Evolutionary conservation across 176 grass and related monocot genomes (phyloP).

Genomic region (Aegilops bicornis): DNA sequence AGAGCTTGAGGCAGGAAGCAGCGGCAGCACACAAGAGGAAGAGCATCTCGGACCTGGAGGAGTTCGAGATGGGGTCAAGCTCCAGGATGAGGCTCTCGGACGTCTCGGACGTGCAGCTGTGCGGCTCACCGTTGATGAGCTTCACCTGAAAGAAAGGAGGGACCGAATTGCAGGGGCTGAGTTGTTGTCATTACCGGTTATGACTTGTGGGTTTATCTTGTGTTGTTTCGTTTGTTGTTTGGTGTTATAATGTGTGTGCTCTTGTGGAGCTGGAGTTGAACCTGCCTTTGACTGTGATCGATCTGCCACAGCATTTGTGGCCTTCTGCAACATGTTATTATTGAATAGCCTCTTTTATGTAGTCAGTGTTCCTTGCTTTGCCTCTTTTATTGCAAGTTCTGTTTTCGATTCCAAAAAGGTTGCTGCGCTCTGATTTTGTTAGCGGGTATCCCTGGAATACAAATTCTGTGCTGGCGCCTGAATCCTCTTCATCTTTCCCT

Average conservation of each 20-base stretch:
- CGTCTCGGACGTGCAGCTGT: conserved; percentile 73
- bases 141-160: conserved; percentile 35
- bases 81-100: conserved; percentile 81
- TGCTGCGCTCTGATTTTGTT: too few relatives aligned
- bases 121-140: conserved; percentile 68
- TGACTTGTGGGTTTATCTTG: conserved; percentile 14
- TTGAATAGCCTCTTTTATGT: conserved; percentile 1
- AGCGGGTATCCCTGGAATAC: too few relatives aligned
- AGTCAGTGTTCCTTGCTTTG: neutral
- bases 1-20: conserved; percentile 35
- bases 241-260: neutral
- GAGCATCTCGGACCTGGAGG: conserved; percentile 66
- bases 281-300: neutral
- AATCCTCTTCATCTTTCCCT: too few relatives aligned
- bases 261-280: neutral
- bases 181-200: conserved; percentile 2
- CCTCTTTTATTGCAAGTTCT: too few relatives aligned
- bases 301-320: conserved; percentile 34
- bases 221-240: conserved; percentile 10
- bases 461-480: too few relatives aligned
- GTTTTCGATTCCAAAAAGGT: too few relatives aligned
- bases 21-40: conserved; percentile 58
- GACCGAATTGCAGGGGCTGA: neutral
- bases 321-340: neutral
- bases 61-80: conserved; percentile 58